A percentile compares a stretch with the other conserved stretches of the same genome.
Conservation (phyloP, 345 rosid genomes). For the Excoecaria agallocha region DNA sequence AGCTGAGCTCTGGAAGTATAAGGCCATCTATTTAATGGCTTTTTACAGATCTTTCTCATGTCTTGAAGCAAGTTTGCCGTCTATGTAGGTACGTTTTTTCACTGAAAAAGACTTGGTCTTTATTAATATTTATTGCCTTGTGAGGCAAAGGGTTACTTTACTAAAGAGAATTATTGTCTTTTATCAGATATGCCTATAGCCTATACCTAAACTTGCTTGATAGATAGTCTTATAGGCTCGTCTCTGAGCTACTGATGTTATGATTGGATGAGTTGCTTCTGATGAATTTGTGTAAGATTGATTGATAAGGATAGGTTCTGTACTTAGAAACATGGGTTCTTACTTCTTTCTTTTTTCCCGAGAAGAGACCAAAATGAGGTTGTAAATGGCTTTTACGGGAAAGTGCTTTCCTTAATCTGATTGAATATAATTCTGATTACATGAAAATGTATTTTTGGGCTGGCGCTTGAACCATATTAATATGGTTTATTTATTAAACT, state of each 20-base stretch:
- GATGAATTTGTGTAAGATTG: not conserved
- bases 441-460: no score
- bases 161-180: conserved; percentile 38
- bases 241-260: not conserved
- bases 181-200: conserved; percentile 13
- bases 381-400: not conserved
- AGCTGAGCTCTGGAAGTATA: not conserved
- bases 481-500: no score
- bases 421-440: not conserved
- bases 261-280: not conserved
- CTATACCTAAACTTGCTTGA: not conserved
- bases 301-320: not conserved
- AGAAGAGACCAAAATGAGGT: not conserved
- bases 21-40: conserved; percentile 13
- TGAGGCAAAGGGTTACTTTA: conserved; percentile 13
- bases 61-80: conserved; percentile 17
- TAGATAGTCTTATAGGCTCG: not conserved
- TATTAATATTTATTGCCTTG: conserved; percentile 24
- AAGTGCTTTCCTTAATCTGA: not conserved
- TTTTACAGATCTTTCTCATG: no score
- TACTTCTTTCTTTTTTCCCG: not conserved
- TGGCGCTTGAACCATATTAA: no score
- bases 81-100: conserved; percentile 23
- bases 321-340: not conserved
- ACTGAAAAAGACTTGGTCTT: conserved; percentile 15